phyloP scores from a whole-genome alignment of 805 yeast species.

The Tetrapisispora pingtungensis region DNA sequence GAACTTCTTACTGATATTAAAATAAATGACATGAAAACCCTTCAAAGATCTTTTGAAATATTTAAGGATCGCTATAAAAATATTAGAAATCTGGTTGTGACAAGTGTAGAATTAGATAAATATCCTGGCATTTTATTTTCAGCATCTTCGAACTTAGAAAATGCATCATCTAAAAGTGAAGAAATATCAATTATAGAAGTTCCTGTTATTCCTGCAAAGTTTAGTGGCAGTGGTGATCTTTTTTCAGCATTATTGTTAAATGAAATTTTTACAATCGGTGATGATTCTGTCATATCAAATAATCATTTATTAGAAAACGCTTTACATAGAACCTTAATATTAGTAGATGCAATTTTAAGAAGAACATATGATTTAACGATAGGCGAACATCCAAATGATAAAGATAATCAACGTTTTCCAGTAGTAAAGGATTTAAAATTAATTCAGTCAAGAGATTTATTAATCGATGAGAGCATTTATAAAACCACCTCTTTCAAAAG shows the following conservation, averaged over 20 bases:
- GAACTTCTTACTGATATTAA: constrained; percentile 44
- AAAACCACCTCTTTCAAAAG: neutral
- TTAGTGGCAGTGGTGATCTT: constrained; percentile 69
- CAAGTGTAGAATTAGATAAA: constrained; percentile 36
- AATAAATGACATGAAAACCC: constrained; percentile 31
- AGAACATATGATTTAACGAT: constrained; percentile 28
- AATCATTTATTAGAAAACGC: constrained; percentile 17
- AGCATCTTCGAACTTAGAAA: constrained; percentile 2
- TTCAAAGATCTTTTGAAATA: constrained; percentile 31
- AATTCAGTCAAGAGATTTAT: constrained; percentile 33
- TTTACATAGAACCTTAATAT: constrained; percentile 32
- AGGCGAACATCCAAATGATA: constrained; percentile 9
- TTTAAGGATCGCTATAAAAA: constrained; percentile 37
- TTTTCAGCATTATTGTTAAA: constrained; percentile 55
- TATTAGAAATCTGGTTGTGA: constrained; percentile 46
- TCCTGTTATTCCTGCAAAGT: constrained; percentile 44
- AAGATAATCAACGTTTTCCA: neutral
- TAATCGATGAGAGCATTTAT: constrained; percentile 4
- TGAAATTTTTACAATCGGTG: constrained; percentile 7
- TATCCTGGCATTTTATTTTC: constrained; percentile 1
- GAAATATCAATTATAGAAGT: constrained; percentile 32
- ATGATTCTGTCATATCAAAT: neutral
- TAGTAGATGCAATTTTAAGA: constrained; percentile 35
- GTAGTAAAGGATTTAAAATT: constrained; percentile 35
- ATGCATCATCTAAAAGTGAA: neutral